Conservation (phyloP, 1,139 yeast genomes). For the Meyerozyma carpophila region DNA sequence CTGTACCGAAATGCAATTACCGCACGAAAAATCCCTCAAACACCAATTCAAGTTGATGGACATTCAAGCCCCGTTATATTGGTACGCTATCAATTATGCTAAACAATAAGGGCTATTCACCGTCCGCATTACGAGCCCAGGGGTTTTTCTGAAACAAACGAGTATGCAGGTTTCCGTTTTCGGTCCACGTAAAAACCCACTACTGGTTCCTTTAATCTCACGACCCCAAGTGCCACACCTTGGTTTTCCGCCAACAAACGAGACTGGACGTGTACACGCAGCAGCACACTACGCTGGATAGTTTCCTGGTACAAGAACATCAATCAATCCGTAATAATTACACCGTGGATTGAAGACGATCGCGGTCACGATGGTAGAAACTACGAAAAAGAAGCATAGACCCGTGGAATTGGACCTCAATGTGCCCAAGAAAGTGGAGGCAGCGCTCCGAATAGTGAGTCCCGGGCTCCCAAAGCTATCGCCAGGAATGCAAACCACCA, state of each 20-base stretch:
- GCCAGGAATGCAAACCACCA: constrained; percentile 44
- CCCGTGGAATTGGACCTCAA: constrained; percentile 16
- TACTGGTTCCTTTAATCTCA: not conserved
- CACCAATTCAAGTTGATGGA: not conserved
- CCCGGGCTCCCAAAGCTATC: constrained; percentile 47
- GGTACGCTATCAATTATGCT: not conserved
- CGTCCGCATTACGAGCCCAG: not conserved
- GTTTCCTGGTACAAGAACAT: no score
- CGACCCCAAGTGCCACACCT: no score
- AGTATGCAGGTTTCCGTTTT: not conserved
- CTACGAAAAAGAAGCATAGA: constrained; percentile 14
- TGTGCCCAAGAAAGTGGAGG: constrained; percentile 13
- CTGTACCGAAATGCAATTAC: not conserved
- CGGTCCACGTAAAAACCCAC: not conserved
- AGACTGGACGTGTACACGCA: no score
- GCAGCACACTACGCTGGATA: no score
- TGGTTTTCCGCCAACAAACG: no score
- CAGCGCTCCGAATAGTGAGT: constrained; percentile 35
- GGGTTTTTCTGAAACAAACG: not conserved
- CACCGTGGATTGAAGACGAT: not conserved
- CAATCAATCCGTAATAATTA: no score
- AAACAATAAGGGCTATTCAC: not conserved
- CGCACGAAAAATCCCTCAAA: not conserved
- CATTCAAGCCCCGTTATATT: not conserved
- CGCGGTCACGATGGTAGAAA: not conserved